phyloP scores from a whole-genome alignment of 2,329 filamentous ascomycete genomes.

The Torrubiella hemipterigena region DNA sequence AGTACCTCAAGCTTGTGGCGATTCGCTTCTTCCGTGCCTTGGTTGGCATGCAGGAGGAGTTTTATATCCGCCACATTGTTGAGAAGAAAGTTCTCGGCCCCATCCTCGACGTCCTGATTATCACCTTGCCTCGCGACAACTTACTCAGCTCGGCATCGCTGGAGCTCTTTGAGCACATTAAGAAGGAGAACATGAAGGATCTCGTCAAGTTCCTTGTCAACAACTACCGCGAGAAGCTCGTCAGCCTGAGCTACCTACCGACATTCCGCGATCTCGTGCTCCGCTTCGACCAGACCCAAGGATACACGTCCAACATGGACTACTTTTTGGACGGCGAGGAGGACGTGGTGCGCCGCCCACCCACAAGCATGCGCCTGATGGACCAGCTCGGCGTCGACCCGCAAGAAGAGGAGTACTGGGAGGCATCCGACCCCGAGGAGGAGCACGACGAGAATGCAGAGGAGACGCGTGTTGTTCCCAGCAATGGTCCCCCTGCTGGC shows the following conservation, averaged over 20 bases:
- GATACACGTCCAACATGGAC: conserved; percentile 52
- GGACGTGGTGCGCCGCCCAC: conserved; percentile 32
- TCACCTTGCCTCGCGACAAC: conserved; percentile 85
- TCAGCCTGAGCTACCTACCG: conserved; percentile 68
- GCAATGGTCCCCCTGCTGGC: conserved; percentile 21
- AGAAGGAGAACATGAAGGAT: conserved; percentile 67
- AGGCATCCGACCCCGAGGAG: conserved; percentile 77
- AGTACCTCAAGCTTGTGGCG: conserved; percentile 82
- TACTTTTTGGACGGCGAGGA: conserved; percentile 64
- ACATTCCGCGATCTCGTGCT: conserved; percentile 68
- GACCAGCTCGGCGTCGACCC: conserved; percentile 65
- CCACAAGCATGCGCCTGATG: conserved; percentile 45
- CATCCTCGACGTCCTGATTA: conserved; percentile 70
- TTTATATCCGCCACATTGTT: conserved; percentile 76
- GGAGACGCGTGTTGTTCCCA: conserved; percentile 13
- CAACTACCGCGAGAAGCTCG: conserved; percentile 67
- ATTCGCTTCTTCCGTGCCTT: conserved; percentile 90
- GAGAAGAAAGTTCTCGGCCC: conserved; percentile 73
- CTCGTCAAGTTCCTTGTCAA: conserved; percentile 76
- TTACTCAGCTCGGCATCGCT: conserved; percentile 86
- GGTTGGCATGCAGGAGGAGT: conserved; percentile 77
- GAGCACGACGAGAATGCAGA: conserved; percentile 39
- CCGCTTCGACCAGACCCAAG: conserved; percentile 69
- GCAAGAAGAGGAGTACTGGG: conserved; percentile 89
- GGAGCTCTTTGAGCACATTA: conserved; percentile 87